Evolutionary conservation across 1,284 basidiomycete genomes (phyloP), one percentile per base, ranked within the genome.

Genomic region (Peniophora sp.): DNA sequence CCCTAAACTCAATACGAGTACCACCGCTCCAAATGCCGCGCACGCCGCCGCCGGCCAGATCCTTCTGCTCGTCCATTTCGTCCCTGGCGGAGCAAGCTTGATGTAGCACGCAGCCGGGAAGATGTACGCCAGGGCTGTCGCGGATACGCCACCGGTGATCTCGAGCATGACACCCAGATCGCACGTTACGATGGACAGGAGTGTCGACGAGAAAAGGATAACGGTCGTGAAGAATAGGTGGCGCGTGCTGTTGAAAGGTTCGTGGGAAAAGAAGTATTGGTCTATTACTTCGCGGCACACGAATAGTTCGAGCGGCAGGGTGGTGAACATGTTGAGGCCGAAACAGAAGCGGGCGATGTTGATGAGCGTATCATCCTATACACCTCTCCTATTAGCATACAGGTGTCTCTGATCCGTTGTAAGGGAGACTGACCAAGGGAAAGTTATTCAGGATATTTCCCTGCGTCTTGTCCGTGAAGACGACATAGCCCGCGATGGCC

Each of bases 301-400:
- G 63, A 97, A 97, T 18, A 93, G 74, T 62, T 97, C 93, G 47
- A 97, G 73, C 0, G 93, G 93, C 17, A 95, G 78, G 0, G 96
- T 99, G 1, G 95, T 97, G 60, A 97, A 96, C 96, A 99, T 99
- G 69, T 99, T 99, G 54, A 96, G 68, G 3, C 96, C 96, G 62
- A 99, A 98, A 61, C 90, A 93, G 60, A 97, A 92, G 20, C 95
- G 80, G 5, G 96, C 96, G 50, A 98, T 76, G 64, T 98, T 96
- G 68, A 96, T 94, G 51, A 96, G 61, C 23, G 84, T 81, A 64
- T 95, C 90, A 58, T 78, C 74, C 86, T 89, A 57, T 50, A 37
- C 32, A 12, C 20, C 12, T 18, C 23, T 18, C 8, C 24, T n/a
- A 17, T 20, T n/a, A 17, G 27, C 18, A 32, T 32, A 32, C 12